These are phyloP conservation scores for Hypsizygus ulmarius DNA, from an alignment of 1,284 basidiomycete species.

Conservation along the genomic window DNA sequence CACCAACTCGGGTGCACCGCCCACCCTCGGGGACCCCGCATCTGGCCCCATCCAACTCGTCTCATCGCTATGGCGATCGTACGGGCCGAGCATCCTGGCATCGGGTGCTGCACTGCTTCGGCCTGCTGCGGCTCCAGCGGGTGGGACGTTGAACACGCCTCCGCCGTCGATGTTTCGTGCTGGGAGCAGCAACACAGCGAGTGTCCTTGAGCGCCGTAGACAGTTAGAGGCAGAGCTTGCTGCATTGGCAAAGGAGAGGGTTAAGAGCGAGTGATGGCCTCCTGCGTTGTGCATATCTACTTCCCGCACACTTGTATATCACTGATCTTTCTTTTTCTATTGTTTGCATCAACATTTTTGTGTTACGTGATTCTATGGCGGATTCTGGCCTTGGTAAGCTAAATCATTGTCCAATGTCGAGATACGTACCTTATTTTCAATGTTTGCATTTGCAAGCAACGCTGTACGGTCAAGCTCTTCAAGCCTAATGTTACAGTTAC, in stretches of 20 bases:
- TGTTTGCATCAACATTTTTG: too few species aligned
- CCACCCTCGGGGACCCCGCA: slow-evolving; percentile 51
- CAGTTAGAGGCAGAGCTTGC: slow-evolving; percentile 55
- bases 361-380: too few species aligned
- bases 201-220: slow-evolving; percentile 41
- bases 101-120: slow-evolving; percentile 58
- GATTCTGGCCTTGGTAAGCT: too few species aligned
- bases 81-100: slow-evolving; percentile 70
- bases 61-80: slow-evolving; percentile 66
- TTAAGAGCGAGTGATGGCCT: slow-evolving; percentile 37
- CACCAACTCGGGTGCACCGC: slow-evolving; percentile 37
- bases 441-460: too few species aligned
- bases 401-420: too few species aligned
- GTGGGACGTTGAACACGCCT: slow-evolving; percentile 18
- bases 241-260: slow-evolving; percentile 35
- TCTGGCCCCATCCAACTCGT: slow-evolving; percentile 63
- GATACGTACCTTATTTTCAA: not conserved
- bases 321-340: too few species aligned
- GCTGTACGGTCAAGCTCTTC: too few species aligned
- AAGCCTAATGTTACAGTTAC: too few species aligned
- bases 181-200: slow-evolving; percentile 27
- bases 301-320: too few species aligned
- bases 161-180: slow-evolving; percentile 13
- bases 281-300: too few species aligned
- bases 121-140: slow-evolving; percentile 37